phyloP scores from a whole-genome alignment of 495 filamentous ascomycete genomes.

The Patellaria atrata region DNA sequence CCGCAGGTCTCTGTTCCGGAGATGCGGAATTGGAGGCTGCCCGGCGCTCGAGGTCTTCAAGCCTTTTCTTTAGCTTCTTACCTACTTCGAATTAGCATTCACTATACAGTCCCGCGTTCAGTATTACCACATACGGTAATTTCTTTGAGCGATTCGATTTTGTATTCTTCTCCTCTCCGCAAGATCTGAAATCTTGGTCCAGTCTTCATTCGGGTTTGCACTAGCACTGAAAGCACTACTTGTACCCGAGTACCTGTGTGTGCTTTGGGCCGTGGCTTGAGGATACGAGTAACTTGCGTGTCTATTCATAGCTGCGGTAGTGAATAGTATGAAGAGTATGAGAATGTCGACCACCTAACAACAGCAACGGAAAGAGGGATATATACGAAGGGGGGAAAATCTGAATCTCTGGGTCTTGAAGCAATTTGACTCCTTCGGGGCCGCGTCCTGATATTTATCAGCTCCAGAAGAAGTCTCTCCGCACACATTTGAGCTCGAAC shows the following conservation, averaged over 20 bases:
- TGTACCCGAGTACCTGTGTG: slow-evolving; percentile 53
- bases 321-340: slow-evolving; percentile 1
- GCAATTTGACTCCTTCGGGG: slow-evolving; percentile 2
- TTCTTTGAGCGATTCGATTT: slow-evolving; percentile 93
- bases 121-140: slow-evolving; percentile 69
- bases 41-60: slow-evolving; percentile 90
- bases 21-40: slow-evolving; percentile 69
- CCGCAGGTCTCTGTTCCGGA: slow-evolving; percentile 46
- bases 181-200: slow-evolving; percentile 97
- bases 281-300: slow-evolving; percentile 30
- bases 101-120: background rate
- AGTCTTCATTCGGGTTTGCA: slow-evolving; percentile 95
- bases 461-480: slow-evolving; percentile 7
- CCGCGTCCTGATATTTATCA: slow-evolving; percentile 18
- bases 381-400: background rate
- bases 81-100: slow-evolving; percentile 37
- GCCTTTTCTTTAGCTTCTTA: slow-evolving; percentile 95
- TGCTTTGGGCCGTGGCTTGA: slow-evolving; percentile 19
- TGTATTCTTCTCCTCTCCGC: slow-evolving; percentile 90
- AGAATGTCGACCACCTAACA: background rate
- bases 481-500: slow-evolving; percentile 11
- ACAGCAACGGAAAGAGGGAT: background rate
- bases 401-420: slow-evolving; percentile 2
- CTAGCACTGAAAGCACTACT: slow-evolving; percentile 95
- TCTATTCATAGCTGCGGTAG: slow-evolving; percentile 23